Evolutionary conservation across 2,329 filamentous ascomycete species (phyloP).

Genomic region (Ophiostoma novo-ulmi): DNA sequence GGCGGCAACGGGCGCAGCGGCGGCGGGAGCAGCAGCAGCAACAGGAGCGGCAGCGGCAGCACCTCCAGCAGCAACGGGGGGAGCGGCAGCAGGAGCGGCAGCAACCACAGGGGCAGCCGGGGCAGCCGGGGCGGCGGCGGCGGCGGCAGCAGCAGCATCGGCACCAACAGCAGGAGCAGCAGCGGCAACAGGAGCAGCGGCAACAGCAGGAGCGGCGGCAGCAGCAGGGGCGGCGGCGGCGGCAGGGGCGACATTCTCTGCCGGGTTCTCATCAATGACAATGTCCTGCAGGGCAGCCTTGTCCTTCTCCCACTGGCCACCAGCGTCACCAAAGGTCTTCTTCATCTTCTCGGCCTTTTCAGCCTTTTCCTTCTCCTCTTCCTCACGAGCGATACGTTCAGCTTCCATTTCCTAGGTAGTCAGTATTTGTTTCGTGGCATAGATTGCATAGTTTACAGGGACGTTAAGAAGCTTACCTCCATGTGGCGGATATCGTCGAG

Average conservation of each 20-base stretch:
- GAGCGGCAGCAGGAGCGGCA: no score
- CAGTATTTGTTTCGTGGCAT: constrained; percentile 34
- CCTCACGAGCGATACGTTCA: constrained; percentile 72
- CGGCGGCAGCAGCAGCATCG: constrained; percentile 18
- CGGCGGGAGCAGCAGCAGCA: constrained; percentile 2
- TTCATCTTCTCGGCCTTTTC: constrained; percentile 74
- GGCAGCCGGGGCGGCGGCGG: neutral
- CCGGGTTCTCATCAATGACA: constrained; percentile 49
- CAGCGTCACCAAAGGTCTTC: constrained; percentile 70
- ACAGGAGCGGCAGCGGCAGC: constrained; percentile 18
- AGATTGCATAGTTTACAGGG: neutral
- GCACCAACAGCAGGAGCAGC: no score
- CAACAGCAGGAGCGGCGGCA: no score
- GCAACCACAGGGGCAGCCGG: constrained; percentile 10
- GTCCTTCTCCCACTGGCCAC: constrained; percentile 82
- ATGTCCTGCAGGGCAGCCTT: constrained; percentile 72
- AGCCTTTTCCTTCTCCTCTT: constrained; percentile 68
- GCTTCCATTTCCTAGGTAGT: constrained; percentile 71
- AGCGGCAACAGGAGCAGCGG: no score
- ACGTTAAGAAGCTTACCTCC: constrained; percentile 53
- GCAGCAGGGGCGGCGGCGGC: neutral
- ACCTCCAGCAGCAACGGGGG: neutral
- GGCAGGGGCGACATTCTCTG: neutral
- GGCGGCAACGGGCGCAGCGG: constrained; percentile 13
- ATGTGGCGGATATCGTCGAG: constrained; percentile 96